Percentiles rank a stretch among this genome's conserved stretches.
These are phyloP conservation scores for Eucommia ulmoides DNA, from an alignment of 257 asterid species.

Conservation along the genomic window DNA sequence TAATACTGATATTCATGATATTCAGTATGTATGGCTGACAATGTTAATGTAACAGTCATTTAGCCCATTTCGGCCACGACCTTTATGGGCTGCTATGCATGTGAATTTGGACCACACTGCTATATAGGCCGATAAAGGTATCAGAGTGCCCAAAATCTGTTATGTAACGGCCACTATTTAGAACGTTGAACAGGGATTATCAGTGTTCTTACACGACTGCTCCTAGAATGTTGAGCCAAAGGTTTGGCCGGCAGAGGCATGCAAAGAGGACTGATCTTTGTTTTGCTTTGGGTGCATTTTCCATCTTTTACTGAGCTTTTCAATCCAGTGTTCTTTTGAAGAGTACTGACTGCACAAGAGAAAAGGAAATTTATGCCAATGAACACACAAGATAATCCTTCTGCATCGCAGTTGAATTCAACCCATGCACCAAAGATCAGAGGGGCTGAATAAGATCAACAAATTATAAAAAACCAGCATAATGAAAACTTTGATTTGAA, in stretches of 20 bases:
- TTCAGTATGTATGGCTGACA: no score
- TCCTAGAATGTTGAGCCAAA: constrained; percentile 22
- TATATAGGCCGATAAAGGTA: no score
- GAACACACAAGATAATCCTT: neutral
- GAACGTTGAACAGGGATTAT: constrained; percentile 7
- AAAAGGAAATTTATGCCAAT: neutral
- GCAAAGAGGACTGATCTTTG: constrained; percentile 23
- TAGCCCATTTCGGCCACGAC: no score
- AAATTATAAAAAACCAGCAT: constrained; percentile 1
- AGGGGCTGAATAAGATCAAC: constrained; percentile 3
- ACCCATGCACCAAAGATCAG: neutral
- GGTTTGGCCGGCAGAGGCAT: constrained; percentile 11
- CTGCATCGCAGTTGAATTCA: neutral
- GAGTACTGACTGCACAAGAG: constrained; percentile 30
- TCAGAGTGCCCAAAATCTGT: no score
- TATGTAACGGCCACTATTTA: no score
- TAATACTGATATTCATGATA: no score
- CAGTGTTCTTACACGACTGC: constrained; percentile 38
- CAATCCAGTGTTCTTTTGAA: constrained; percentile 27
- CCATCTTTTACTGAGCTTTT: constrained; percentile 31
- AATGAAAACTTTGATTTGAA: constrained; percentile 1
- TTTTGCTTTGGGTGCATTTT: constrained; percentile 23
- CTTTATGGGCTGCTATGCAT: no score
- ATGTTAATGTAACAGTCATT: no score
- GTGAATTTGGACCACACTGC: no score